These are phyloP conservation scores for Akebia trifoliata DNA, from an alignment of 164 flowering plant genomes.

Conservation along the genomic window DNA sequence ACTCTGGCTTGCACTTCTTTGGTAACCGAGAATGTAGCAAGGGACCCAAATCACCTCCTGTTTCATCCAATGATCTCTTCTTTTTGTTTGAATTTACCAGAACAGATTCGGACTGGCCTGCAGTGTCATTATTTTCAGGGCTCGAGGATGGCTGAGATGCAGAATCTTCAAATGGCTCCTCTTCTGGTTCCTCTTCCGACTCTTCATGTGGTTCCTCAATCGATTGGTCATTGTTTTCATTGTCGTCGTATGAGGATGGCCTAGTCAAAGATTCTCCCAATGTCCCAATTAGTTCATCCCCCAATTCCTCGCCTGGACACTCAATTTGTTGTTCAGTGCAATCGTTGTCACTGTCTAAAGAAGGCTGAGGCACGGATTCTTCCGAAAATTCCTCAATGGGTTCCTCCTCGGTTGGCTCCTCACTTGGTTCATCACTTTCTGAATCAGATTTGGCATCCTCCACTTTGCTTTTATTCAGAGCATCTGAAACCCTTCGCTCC, in stretches of 20 bases:
- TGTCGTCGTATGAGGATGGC: constrained; percentile 1
- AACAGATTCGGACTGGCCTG: constrained; percentile 2
- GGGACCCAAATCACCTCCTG: constrained; percentile 8
- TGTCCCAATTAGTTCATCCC: constrained; percentile 3
- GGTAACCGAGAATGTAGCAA: not conserved
- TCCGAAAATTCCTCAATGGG: too few species aligned
- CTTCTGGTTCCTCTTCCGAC: constrained; percentile 10
- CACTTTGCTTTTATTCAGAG: not conserved
- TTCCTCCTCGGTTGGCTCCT: too few species aligned
- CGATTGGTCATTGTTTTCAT: not conserved
- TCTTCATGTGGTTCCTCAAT: constrained; percentile 4
- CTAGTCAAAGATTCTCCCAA: constrained; percentile 9
- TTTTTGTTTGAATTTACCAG: constrained; percentile 14
- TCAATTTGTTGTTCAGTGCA: not conserved
- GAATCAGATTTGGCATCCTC: not conserved
- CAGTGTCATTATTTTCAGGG: not conserved
- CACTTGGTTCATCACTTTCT: constrained; percentile 7
- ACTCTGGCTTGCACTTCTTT: constrained; percentile 23
- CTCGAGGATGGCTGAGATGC: constrained; percentile 3
- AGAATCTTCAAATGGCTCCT: constrained; percentile 11
- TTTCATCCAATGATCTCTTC: constrained; percentile 19
- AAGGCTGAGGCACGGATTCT: constrained; percentile 8
- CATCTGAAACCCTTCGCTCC: not conserved
- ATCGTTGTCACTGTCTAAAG: not conserved
- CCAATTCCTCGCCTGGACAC: not conserved